phyloP scores from a whole-genome alignment of 768 basidiomycete species.

The Hypsizygus marmoreus region DNA sequence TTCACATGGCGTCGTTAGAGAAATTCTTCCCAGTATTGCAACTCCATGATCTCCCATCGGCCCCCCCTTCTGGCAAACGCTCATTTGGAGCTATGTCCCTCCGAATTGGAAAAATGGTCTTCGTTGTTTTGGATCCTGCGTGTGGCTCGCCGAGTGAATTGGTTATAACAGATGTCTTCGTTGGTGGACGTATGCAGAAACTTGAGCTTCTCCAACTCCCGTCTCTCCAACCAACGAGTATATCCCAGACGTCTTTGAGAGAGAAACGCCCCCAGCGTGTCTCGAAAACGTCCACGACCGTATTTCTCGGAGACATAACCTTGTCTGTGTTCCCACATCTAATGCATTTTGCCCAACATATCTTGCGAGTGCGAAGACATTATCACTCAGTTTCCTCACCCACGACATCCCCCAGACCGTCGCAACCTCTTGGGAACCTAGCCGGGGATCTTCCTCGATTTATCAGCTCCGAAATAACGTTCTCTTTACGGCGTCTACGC shows the following conservation, averaged over 20 bases:
- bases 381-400: conserved; percentile 22
- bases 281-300: conserved; percentile 32
- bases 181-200: conserved; percentile 23
- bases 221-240: conserved; percentile 21
- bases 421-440: conserved; percentile 2
- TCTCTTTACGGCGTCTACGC: conserved; percentile 44
- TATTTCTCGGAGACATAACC: conserved; percentile 42
- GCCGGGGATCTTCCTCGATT: conserved; percentile 7
- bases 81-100: conserved; percentile 22
- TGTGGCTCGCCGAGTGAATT: conserved; percentile 38
- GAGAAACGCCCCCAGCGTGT: conserved; percentile 31
- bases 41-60: conserved; percentile 5
- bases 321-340: conserved; percentile 56
- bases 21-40: conserved; percentile 26
- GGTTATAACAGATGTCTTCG: conserved; percentile 29
- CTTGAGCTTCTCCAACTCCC: conserved; percentile 25
- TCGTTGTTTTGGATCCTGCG: conserved; percentile 36
- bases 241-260: conserved; percentile 50
- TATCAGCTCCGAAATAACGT: conserved; percentile 36
- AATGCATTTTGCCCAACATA: conserved; percentile 58
- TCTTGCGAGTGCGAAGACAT: conserved; percentile 51
- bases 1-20: conserved; percentile 30
- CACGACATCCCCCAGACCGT: conserved; percentile 8
- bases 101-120: conserved; percentile 25
- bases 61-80: conserved; percentile 1